A percentile compares a stretch with the other conserved stretches of the same genome.
Conservation (phyloP, 2,329 filamentous ascomycete genomes). For the Myriosclerotinia duriaeana region DNA sequence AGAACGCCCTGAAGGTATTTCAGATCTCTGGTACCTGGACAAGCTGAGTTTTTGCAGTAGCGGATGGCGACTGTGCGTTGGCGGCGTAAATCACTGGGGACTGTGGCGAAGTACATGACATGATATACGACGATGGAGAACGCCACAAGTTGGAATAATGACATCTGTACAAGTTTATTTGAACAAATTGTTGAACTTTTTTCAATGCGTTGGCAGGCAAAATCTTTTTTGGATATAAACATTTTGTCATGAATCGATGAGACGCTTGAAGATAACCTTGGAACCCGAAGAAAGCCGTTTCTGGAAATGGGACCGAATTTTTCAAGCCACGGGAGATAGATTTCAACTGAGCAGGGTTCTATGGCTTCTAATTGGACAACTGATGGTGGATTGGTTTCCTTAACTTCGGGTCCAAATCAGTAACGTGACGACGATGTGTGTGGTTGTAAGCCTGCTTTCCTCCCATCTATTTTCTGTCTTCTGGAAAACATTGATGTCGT, state of each 20-base stretch:
- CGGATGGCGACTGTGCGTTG: conserved; percentile 33
- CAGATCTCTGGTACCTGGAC: conserved; percentile 27
- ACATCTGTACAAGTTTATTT: neutral
- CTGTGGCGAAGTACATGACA: conserved; percentile 35
- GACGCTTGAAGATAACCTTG: neutral
- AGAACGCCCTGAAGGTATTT: conserved; percentile 4
- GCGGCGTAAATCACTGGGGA: conserved; percentile 29
- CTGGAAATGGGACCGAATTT: neutral
- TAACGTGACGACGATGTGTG: conserved; percentile 39
- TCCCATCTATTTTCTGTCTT: neutral
- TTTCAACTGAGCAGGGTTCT: conserved; percentile 30
- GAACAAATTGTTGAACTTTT: conserved; percentile 11
- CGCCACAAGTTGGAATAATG: conserved; percentile 14
- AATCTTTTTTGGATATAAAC: neutral
- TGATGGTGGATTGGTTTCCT: conserved; percentile 25
- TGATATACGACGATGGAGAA: conserved; percentile 21
- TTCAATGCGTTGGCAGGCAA: conserved; percentile 25
- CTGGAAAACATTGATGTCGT: conserved; percentile 10
- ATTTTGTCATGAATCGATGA: conserved; percentile 1
- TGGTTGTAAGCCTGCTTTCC: conserved; percentile 29
- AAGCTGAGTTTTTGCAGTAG: conserved; percentile 34
- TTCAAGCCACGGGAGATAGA: conserved; percentile 10
- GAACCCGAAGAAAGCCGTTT: conserved; percentile 23
- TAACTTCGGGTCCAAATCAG: conserved; percentile 29
- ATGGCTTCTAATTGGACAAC: conserved; percentile 33